A percentile compares a stretch with the other conserved stretches of the same genome.
These are phyloP conservation scores for Allomyces arbusculus DNA, from an alignment of 192 early-diverging fungal genomes.

Conservation along the genomic window DNA sequence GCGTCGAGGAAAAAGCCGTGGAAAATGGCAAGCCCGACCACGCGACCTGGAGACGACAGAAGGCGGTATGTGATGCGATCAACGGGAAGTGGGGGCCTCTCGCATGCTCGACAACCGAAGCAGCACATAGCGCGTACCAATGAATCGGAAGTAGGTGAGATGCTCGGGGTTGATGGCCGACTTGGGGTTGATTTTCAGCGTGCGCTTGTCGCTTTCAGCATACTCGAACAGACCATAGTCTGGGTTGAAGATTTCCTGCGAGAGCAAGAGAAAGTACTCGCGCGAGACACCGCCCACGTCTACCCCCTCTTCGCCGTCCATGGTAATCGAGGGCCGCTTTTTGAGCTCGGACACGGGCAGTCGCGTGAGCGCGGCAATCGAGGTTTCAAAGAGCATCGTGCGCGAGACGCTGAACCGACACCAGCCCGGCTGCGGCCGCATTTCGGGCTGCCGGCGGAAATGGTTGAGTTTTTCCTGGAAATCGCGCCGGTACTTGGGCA, in stretches of 20 bases:
- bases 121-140: background rate
- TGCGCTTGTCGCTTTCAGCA: slow-evolving; percentile 1
- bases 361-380: slow-evolving; percentile 6
- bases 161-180: slow-evolving; percentile 10
- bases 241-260: slow-evolving; percentile 10
- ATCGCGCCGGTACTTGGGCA: too few species aligned
- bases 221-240: slow-evolving; percentile 7
- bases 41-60: background rate
- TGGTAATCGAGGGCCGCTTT: slow-evolving; percentile 5
- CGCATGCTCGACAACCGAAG: background rate
- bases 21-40: slow-evolving; percentile 7
- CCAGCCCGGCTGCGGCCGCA: slow-evolving; percentile 4
- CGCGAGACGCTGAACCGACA: slow-evolving; percentile 4
- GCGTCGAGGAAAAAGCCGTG: slow-evolving; percentile 6
- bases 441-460: slow-evolving; percentile 4
- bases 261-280: slow-evolving; percentile 8
- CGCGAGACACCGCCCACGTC: slow-evolving; percentile 7
- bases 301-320: slow-evolving; percentile 7
- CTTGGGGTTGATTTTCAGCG: slow-evolving; percentile 7
- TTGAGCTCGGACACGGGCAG: slow-evolving; percentile 4
- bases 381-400: slow-evolving; percentile 5
- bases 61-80: too few species aligned
- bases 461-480: slow-evolving; percentile 1
- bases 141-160: slow-evolving; percentile 5
- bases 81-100: too few species aligned